Evolutionary conservation across 2,329 filamentous ascomycete species (phyloP).

Genomic region (Colletotrichum higginsianum): DNA sequence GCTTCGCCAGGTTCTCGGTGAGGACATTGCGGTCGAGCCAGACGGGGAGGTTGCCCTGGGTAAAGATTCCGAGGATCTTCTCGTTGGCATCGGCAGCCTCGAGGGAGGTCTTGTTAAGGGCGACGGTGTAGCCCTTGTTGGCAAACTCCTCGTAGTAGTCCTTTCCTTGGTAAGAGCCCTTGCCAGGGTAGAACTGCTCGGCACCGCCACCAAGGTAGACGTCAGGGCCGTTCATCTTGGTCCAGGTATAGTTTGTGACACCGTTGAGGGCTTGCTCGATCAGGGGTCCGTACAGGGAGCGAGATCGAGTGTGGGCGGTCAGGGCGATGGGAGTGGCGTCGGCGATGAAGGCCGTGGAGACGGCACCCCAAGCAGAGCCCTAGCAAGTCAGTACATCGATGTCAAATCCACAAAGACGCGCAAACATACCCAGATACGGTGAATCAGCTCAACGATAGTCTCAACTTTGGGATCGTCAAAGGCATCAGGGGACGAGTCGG

Average conservation of each 20-base stretch:
- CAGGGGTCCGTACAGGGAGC: conserved; percentile 78
- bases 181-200: conserved; percentile 81
- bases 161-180: conserved; percentile 76
- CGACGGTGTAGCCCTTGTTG: conserved; percentile 79
- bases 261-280: conserved; percentile 84
- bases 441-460: conserved; percentile 84
- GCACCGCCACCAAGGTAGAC: conserved; percentile 88
- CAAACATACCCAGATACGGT: conserved; percentile 74
- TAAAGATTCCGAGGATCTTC: conserved; percentile 84
- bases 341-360: conserved; percentile 85
- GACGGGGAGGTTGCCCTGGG: conserved; percentile 80
- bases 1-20: conserved; percentile 75
- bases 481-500: conserved; percentile 78
- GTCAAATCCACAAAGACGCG: not conserved
- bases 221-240: conserved; percentile 80
- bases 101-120: conserved; percentile 82
- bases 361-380: conserved; percentile 73
- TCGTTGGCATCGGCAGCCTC: conserved; percentile 68
- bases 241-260: conserved; percentile 86
- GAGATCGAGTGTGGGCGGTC: conserved; percentile 79
- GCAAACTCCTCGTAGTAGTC: conserved; percentile 86
- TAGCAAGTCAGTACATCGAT: conserved; percentile 40
- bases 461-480: conserved; percentile 92
- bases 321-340: conserved; percentile 87
- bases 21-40: conserved; percentile 92